These are phyloP conservation scores for Ziziphus jujuba DNA, from an alignment of 306 rosid genomes.

Conservation along the genomic window DNA sequence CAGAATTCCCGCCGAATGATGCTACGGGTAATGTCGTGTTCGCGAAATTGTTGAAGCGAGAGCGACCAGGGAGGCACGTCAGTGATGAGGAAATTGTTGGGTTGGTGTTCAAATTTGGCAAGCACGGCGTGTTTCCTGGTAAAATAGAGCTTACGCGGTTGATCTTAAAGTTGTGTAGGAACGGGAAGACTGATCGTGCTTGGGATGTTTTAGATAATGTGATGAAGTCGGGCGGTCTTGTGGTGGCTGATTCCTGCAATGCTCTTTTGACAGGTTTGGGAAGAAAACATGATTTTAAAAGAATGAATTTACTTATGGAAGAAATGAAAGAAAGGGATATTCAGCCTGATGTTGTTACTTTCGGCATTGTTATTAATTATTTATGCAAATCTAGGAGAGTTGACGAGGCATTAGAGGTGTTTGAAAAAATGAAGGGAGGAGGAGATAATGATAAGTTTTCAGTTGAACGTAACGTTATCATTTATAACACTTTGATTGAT, in stretches of 20 bases:
- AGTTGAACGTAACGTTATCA: slow-evolving; percentile 57
- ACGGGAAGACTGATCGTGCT: slow-evolving; percentile 43
- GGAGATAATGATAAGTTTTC: slow-evolving; percentile 25
- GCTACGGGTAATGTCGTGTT: slow-evolving; percentile 50
- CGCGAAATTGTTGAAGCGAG: slow-evolving; percentile 33
- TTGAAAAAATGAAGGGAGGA: slow-evolving; percentile 51
- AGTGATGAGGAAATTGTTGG: slow-evolving; percentile 44
- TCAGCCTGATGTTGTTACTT: slow-evolving; percentile 55
- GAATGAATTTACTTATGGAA: slow-evolving; percentile 61
- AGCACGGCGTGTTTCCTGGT: slow-evolving; percentile 47
- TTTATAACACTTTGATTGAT: slow-evolving; percentile 68
- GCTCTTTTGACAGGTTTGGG: slow-evolving; percentile 66
- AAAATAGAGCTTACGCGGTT: slow-evolving; percentile 47
- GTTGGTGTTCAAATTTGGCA: slow-evolving; percentile 51
- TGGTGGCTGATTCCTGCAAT: slow-evolving; percentile 62
- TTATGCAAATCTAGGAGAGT: slow-evolving; percentile 74
- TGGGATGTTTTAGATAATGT: slow-evolving; percentile 61
- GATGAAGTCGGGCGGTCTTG: slow-evolving; percentile 50
- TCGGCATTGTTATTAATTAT: slow-evolving; percentile 58
- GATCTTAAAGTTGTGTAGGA: slow-evolving; percentile 53
- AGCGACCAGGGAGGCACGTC: slow-evolving; percentile 29
- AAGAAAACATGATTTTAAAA: slow-evolving; percentile 37
- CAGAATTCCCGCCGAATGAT: slow-evolving; percentile 38
- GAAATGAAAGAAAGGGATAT: slow-evolving; percentile 68
- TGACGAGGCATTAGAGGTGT: slow-evolving; percentile 59